Conservation (phyloP, 352 stramenopile genomes). For the Thraustotheca clavata region DNA sequence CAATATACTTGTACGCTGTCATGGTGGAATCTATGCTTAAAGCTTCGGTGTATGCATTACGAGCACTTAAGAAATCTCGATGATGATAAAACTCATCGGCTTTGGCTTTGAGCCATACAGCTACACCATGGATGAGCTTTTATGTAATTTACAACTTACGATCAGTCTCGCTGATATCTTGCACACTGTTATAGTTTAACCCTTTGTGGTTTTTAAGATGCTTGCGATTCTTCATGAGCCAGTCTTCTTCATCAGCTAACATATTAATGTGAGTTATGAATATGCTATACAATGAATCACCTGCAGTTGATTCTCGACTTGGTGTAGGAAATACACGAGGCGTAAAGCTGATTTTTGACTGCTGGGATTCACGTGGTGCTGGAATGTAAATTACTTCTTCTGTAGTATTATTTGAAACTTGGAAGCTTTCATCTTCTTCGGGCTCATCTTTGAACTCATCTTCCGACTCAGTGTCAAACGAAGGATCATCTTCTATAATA, state of each 20-base stretch:
- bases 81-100: slow-evolving; percentile 75
- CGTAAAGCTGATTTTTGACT: slow-evolving; percentile 66
- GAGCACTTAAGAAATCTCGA: slow-evolving; percentile 53
- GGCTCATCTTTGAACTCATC: slow-evolving; percentile 1
- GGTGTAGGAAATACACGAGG: slow-evolving; percentile 69
- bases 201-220: slow-evolving; percentile 66
- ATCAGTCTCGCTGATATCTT: slow-evolving; percentile 81
- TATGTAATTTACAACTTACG: slow-evolving; percentile 37
- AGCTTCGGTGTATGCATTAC: slow-evolving; percentile 62
- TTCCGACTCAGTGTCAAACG: slow-evolving; percentile 29
- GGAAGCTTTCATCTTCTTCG: slow-evolving; percentile 11
- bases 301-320: slow-evolving; percentile 67
- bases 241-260: slow-evolving; percentile 58
- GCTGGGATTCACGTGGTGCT: slow-evolving; percentile 31
- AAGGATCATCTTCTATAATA: no score
- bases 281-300: background rate
- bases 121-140: slow-evolving; percentile 25
- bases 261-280: background rate
- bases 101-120: slow-evolving; percentile 80
- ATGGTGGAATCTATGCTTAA: slow-evolving; percentile 29
- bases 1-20: slow-evolving; percentile 22
- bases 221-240: slow-evolving; percentile 75
- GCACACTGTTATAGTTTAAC: slow-evolving; percentile 33
- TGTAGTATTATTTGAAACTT: no score
- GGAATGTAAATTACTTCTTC: slow-evolving; percentile 28